Percentiles rank a stretch among this genome's conserved stretches.
These are phyloP conservation scores for Penicillium freii DNA, from an alignment of 2,329 filamentous ascomycete genomes.

Conservation along the genomic window DNA sequence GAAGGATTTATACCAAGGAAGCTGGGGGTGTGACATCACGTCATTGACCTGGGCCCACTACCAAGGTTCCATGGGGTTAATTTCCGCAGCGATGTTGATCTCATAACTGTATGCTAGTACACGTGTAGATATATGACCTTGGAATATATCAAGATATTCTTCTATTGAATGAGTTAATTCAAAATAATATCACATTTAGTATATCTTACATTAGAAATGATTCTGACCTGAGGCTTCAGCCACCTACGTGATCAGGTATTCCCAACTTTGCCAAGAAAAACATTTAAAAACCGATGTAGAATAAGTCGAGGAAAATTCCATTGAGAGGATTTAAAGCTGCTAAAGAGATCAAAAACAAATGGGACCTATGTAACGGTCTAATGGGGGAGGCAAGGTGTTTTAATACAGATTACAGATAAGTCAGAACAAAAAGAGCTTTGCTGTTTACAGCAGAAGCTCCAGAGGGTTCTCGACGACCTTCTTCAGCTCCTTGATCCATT, in stretches of 20 bases:
- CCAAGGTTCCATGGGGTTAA: constrained; percentile 1
- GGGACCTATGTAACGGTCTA: constrained; percentile 28
- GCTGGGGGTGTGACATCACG: constrained; percentile 34
- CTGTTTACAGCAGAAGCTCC: constrained; percentile 77
- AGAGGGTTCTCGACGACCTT: constrained; percentile 96
- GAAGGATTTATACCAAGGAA: constrained; percentile 26
- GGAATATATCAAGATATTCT: neutral
- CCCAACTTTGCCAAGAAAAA: neutral
- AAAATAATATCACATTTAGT: neutral
- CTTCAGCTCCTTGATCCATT: constrained; percentile 97
- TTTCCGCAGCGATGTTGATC: neutral
- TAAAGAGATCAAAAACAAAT: constrained; percentile 31
- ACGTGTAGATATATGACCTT: no score
- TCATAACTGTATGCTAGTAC: neutral
- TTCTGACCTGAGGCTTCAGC: neutral
- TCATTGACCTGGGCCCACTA: constrained; percentile 28
- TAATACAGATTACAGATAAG: constrained; percentile 38
- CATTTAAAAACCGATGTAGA: neutral
- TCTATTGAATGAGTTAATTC: neutral
- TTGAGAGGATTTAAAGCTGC: constrained; percentile 32
- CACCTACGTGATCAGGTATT: constrained; percentile 12
- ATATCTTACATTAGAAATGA: neutral
- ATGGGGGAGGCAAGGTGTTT: constrained; percentile 29
- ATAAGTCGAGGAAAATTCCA: constrained; percentile 25
- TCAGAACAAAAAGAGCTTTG: constrained; percentile 5